These are phyloP conservation scores for Kazachstania bromeliacearum DNA, from an alignment of 805 yeast species.

Conservation along the genomic window DNA sequence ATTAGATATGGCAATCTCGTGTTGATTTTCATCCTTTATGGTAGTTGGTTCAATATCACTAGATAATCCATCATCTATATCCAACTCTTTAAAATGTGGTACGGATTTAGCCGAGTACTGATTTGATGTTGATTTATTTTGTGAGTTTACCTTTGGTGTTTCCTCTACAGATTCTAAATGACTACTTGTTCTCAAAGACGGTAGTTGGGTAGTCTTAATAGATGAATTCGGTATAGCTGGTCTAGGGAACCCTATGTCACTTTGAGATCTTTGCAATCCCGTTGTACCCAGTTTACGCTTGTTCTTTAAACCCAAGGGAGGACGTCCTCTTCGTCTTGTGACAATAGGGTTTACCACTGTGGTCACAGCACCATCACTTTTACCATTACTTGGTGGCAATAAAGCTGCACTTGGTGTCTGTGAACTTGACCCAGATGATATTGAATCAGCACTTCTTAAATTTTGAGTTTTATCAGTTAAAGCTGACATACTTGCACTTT, in stretches of 20 bases:
- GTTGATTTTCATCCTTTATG: slow-evolving; percentile 1
- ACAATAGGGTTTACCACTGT: slow-evolving; percentile 11
- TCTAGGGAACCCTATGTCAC: slow-evolving; percentile 23
- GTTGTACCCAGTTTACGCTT: slow-evolving; percentile 15
- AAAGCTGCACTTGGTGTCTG: background rate
- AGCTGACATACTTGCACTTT: slow-evolving; percentile 20
- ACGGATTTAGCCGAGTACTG: background rate
- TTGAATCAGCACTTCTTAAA: background rate
- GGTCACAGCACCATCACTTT: background rate
- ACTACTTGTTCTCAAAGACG: slow-evolving; percentile 10
- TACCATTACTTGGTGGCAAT: background rate
- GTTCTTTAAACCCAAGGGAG: slow-evolving; percentile 14
- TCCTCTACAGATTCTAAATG: slow-evolving; percentile 4
- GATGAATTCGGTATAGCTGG: slow-evolving; percentile 21
- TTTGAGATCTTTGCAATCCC: slow-evolving; percentile 21
- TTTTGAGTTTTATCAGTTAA: slow-evolving; percentile 28
- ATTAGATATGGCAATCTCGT: background rate
- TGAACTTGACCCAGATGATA: background rate
- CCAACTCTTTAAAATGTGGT: slow-evolving; percentile 25
- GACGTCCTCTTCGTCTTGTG: slow-evolving; percentile 28
- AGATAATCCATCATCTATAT: slow-evolving; percentile 30
- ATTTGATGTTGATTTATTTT: slow-evolving; percentile 1
- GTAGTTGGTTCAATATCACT: slow-evolving; percentile 28
- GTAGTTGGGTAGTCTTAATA: slow-evolving; percentile 18
- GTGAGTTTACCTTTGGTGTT: background rate